Conservation (phyloP, 1,139 yeast genomes). For the Saccharomyces uvarum region DNA sequence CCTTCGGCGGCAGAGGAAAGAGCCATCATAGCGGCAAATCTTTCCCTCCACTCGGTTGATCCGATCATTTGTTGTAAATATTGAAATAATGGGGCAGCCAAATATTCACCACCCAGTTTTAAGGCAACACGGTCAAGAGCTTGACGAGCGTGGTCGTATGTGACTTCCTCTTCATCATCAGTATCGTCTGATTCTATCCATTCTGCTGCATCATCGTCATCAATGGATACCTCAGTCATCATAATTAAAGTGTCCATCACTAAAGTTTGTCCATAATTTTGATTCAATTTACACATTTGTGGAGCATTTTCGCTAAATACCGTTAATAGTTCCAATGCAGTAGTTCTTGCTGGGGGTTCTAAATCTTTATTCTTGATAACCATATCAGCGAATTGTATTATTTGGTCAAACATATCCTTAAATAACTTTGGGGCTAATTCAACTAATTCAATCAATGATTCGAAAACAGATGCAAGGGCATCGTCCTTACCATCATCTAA, state of each 20-base stretch:
- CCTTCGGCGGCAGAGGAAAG: constrained; percentile 96
- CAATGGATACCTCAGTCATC: constrained; percentile 89
- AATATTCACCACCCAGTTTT: constrained; percentile 70
- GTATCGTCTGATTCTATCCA: constrained; percentile 82
- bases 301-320: constrained; percentile 92
- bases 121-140: constrained; percentile 84
- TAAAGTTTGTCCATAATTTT: constrained; percentile 62
- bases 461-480: constrained; percentile 81
- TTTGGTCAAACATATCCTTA: constrained; percentile 78
- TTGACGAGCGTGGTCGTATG: constrained; percentile 88
- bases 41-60: constrained; percentile 80
- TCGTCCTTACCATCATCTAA: constrained; percentile 69
- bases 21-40: constrained; percentile 97
- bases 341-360: constrained; percentile 71
- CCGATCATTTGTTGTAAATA: constrained; percentile 76
- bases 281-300: constrained; percentile 81
- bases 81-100: constrained; percentile 81
- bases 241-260: constrained; percentile 68
- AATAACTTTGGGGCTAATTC: constrained; percentile 93
- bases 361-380: constrained; percentile 76
- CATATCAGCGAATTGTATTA: constrained; percentile 73
- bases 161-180: constrained; percentile 78
- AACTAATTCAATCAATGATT: constrained; percentile 80
- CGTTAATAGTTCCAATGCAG: constrained; percentile 80
- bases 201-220: constrained; percentile 73